Evolutionary conservation across 2,329 filamentous ascomycete genomes (phyloP).

Genomic region (Purpureocillium lavendulum): DNA sequence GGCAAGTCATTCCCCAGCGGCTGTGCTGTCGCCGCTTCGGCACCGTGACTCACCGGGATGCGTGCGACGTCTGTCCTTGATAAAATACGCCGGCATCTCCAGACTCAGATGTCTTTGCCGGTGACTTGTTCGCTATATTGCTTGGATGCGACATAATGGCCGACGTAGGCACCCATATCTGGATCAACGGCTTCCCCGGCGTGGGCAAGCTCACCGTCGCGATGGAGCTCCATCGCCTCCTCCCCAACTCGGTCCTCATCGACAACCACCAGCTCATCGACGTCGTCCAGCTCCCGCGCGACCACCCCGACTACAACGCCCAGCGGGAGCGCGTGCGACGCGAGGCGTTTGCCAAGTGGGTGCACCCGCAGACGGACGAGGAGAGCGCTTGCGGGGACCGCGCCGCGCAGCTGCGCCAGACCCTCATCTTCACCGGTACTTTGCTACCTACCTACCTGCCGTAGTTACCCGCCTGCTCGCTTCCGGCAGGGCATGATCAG

Average conservation of each 20-base stretch:
- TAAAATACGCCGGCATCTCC: no score
- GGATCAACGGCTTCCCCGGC: conserved; percentile 23
- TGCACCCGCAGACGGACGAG: conserved; percentile 2
- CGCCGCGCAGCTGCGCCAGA: not conserved
- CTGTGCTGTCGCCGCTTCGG: not conserved
- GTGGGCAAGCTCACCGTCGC: conserved; percentile 22
- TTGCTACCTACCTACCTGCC: not conserved
- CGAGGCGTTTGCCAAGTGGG: conserved; percentile 3
- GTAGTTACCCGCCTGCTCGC: no score
- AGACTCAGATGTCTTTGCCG: no score
- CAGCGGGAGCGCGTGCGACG: conserved; percentile 7
- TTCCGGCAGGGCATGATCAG: no score
- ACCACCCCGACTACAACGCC: conserved; percentile 14
- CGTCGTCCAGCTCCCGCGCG: conserved; percentile 7
- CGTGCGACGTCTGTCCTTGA: no score
- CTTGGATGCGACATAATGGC: no score
- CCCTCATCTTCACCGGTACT: conserved; percentile 1
- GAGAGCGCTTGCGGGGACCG: not conserved
- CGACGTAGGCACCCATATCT: conserved; percentile 11
- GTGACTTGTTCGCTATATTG: no score
- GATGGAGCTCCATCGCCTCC: conserved; percentile 15
- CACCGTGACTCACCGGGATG: not conserved
- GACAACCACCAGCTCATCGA: conserved; percentile 23
- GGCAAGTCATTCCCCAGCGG: no score
- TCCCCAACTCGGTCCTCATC: conserved; percentile 15